Base-by-base conservation (phyloP, 108 stramenopile genomes). In the Fistulifera solaris region DNA sequence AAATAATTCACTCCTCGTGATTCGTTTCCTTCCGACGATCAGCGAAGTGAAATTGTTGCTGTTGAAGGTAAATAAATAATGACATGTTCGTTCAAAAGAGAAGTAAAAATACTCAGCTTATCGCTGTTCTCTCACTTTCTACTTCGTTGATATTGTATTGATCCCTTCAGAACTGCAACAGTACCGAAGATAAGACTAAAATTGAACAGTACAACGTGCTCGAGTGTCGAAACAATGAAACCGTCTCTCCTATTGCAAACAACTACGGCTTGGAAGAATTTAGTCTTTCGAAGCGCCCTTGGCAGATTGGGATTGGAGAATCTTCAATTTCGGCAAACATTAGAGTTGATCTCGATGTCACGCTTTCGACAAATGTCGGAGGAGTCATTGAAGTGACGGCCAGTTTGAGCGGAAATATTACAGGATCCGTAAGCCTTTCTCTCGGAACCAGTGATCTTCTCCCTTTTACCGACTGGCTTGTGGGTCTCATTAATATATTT, bases 1-100 rank as follows among this genome's bases (percentile, higher is more conserved):
- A n/a, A n/a, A n/a, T n/a, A 16, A 48, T 7, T 24, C 31, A 35
- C 16, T 51, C 19, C 17, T 61, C 42, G 52, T 43, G 0, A 13
- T 67, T 5, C 45, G 48, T 12, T 67, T 67, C 48, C 40, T 60
- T 61, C 59, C 66, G 4, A 21, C 14, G 11, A 46, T 38, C 22
- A 61, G 52, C 27, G 27, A 60, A 27, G 59, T 55, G 22, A 16
- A 35, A 8, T 35, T 35, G 8, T 8, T 35, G 31, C 31, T 35
- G 31, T 8, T 3, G 6, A 35, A 35, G 59, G 27, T 40, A 40
- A 41, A 1, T 21, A n/a, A n/a, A n/a, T 21, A 21, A 5, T 21
- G 2, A 8, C 17, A 3, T 21, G 40, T 46, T 0, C 45, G 58
- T n/a, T n/a, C n/a, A n/a, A n/a, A n/a, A n/a, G n/a, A n/a, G n/a